These are phyloP conservation scores for Termitomyces sp. DNA, from an alignment of 768 basidiomycete species.

Conservation along the genomic window DNA sequence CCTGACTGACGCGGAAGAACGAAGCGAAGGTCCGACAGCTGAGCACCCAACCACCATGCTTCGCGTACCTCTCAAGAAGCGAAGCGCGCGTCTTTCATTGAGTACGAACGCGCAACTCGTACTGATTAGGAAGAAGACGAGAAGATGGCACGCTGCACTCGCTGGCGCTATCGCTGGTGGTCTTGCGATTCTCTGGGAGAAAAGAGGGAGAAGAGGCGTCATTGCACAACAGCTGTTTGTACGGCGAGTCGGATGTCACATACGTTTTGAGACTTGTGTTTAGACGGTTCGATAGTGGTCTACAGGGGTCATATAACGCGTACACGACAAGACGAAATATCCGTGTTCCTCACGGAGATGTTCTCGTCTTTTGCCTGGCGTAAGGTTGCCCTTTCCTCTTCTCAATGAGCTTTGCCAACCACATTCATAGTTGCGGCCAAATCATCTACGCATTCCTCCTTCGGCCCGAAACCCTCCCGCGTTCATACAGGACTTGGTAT, in stretches of 20 bases:
- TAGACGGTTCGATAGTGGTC: slow-evolving; percentile 45
- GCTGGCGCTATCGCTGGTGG: slow-evolving; percentile 77
- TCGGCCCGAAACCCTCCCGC: slow-evolving; percentile 80
- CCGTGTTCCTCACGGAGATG: slow-evolving; percentile 75
- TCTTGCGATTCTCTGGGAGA: slow-evolving; percentile 75
- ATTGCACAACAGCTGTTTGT: slow-evolving; percentile 91
- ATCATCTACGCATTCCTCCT: slow-evolving; percentile 79
- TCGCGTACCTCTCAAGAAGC: slow-evolving; percentile 26
- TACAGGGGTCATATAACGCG: slow-evolving; percentile 87
- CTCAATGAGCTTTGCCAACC: slow-evolving; percentile 1
- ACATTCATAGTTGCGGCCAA: slow-evolving; percentile 61
- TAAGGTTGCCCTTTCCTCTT: slow-evolving; percentile 25
- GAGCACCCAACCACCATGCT: slow-evolving; percentile 21
- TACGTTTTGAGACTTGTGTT: background rate
- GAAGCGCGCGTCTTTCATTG: slow-evolving; percentile 52
- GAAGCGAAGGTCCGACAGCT: slow-evolving; percentile 17
- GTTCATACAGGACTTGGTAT: slow-evolving; percentile 71
- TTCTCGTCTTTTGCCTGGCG: slow-evolving; percentile 76
- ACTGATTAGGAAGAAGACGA: slow-evolving; percentile 60
- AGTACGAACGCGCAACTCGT: slow-evolving; percentile 59
- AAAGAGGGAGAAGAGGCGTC: slow-evolving; percentile 50
- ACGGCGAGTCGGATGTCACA: slow-evolving; percentile 43
- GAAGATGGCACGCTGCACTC: slow-evolving; percentile 73
- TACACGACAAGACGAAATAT: slow-evolving; percentile 65
- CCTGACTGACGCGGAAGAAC: slow-evolving; percentile 9